Evolutionary conservation across 208 protist species (phyloP), one percentile per base, ranked within the genome.

Genomic region (Acanthamoeba pearcei): DNA sequence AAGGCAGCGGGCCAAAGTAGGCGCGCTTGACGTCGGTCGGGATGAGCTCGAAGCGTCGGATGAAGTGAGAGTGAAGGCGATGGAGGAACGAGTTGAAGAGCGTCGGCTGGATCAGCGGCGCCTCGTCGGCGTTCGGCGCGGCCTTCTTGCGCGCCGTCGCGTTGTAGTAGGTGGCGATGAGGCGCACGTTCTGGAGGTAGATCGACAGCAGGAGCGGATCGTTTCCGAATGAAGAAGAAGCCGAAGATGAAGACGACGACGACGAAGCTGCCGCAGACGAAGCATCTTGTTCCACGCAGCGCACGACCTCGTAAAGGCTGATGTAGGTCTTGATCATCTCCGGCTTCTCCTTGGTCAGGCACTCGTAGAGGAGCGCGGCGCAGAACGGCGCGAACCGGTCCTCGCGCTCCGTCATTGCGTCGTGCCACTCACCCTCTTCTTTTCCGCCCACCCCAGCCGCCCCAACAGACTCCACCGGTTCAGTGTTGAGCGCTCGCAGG

Each of bases 321-420:
- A 93, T 74, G 68, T 93, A 93, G 17, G 90, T 76, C 90, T 80
- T 22, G 19, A 96, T 24, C 29, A 95, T 89, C 51, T 96, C 94
- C 49, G 95, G 88, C 60, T 95, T 96, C 42, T 96, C 95, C 53
- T 88, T 22, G 13, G 89, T 89, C 22, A 96, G 62, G 55, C 95
- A 96, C 86, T 96, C 91, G 76, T 95, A 96, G 1, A 96, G 29
- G 32, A 96, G 57, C 0, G 64, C 68, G 29, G 89, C 91, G 38
- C 51, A 72, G 10, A 55, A 92, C 62, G 55, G 10, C 22, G 66
- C 90, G 35, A 64, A 62, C 49, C 15, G 19, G 5, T 46, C 51
- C 29, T 27, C 46, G 42, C 15, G 24, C 27, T 24, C 85, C 53
- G n/a, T 38, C 82, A n/a, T 24, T 32, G 19, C 13, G 22, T n/a